Percentiles rank a stretch among this genome's conserved stretches.
These are phyloP conservation scores for Ilex paraguariensis DNA, from an alignment of 305 asterid species.

Conservation along the genomic window DNA sequence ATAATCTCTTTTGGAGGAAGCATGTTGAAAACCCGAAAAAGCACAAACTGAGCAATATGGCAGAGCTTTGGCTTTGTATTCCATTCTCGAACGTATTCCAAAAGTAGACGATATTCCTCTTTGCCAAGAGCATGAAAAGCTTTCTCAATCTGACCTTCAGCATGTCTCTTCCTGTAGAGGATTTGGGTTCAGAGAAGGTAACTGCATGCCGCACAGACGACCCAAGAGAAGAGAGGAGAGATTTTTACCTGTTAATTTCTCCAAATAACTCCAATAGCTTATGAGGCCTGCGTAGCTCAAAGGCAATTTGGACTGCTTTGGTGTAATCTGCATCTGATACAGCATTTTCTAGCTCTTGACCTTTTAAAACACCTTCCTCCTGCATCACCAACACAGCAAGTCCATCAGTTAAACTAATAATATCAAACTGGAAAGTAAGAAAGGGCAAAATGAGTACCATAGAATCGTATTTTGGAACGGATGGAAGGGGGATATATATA, in stretches of 20 bases:
- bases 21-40: slow-evolving; percentile 39
- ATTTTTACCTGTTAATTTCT: slow-evolving; percentile 59
- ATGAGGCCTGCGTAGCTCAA: slow-evolving; percentile 89
- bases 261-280: slow-evolving; percentile 71
- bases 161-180: slow-evolving; percentile 49
- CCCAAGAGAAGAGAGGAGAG: background rate
- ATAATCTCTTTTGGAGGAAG: slow-evolving; percentile 66
- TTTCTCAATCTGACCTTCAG: slow-evolving; percentile 42
- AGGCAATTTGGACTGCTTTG: slow-evolving; percentile 81
- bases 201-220: background rate
- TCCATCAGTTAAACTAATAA: too few relatives aligned
- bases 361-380: slow-evolving; percentile 85
- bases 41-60: slow-evolving; percentile 75
- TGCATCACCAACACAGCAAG: slow-evolving; percentile 17
- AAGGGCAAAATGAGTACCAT: too few relatives aligned
- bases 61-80: slow-evolving; percentile 87
- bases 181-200: too few relatives aligned
- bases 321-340: slow-evolving; percentile 67
- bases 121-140: slow-evolving; percentile 53
- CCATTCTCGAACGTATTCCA: slow-evolving; percentile 89
- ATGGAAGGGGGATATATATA: too few relatives aligned
- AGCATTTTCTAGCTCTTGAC: slow-evolving; percentile 95
- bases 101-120: slow-evolving; percentile 55
- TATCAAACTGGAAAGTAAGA: too few relatives aligned
- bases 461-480: too few relatives aligned